Base-by-base conservation (phyloP, 1,139 yeast genomes). In the Sugiyamaella xylanicola region DNA sequence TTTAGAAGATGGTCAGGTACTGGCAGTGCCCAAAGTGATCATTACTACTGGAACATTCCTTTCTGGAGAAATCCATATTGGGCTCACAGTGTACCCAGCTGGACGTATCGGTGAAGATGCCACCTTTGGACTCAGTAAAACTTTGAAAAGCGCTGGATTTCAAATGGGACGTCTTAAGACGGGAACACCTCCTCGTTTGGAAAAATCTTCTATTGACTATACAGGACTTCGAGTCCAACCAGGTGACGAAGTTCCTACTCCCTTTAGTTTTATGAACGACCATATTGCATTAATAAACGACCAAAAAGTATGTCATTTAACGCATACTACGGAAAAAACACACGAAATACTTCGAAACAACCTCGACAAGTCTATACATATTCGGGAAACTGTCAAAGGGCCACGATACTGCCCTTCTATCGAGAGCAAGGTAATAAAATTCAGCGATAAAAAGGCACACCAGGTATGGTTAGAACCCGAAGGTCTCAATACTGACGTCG, bases 371-470 rank as follows among this genome's bases (percentile, higher is more conserved):
- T 86, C 96, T 2, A 82, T 93, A 11, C 99, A 95, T 70, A 92
- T 95, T 36, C 75, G 92, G 59, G 99, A 95, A 73, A 87, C 96
- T 0, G 96, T 93, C 5, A 90, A 89, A 65, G 99, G 99, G 0
- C 99, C 99, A 1, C 76, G 99, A 27, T 95, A 95, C 69, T 95
- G 99, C 72, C 99, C 99, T 0, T 92, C 98, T 0, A 84, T 95
- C 47, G 99, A 95, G 68, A 84, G 96, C 4, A 95, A 95, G 68
- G 78, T 95, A 32, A 81, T 87, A 47, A 81, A 91, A 63, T 95
- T 95, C 67, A 79, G 89, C 2, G 86, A 87, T 43, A 92, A 88
- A 67, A 74, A 78, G 3, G 76, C 83, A 0, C 99, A 95, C 68
- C 80, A 84, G 56, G 84, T 95, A 4, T 95, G 99, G 99, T 76